Evolutionary conservation across 2,329 filamentous ascomycete species (phyloP), one percentile per base, ranked within the genome.

Genomic region (Parascedosporium putredinis): DNA sequence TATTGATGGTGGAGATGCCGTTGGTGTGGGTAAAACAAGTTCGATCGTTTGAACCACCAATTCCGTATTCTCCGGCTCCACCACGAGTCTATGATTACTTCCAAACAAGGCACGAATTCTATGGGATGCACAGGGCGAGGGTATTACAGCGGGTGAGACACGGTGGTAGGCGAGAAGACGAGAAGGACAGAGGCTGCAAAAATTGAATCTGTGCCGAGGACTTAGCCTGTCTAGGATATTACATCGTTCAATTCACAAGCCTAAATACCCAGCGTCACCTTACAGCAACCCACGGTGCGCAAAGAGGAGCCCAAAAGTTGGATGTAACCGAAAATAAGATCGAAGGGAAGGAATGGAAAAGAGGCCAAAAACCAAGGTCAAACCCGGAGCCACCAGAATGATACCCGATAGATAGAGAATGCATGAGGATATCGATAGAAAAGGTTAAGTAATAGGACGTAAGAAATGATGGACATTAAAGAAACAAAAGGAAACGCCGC

Each of bases 331-430:
- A n/a, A n/a, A n/a, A n/a, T n/a, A n/a, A n/a, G n/a, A n/a, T n/a
- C n/a, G n/a, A n/a, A n/a, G n/a, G n/a, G n/a, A n/a, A n/a, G n/a
- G 43, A 23, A 33, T 7, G 33, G 8, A 45, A 22, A 18, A n/a
- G 10, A 36, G 5, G n/a, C n/a, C n/a, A 43, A 43, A 42, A 12
- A 25, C 18, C n/a, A n/a, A 34, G n/a, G n/a, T 34, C 20, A 34
- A 34, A n/a, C 38, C 38, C 12, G 38, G 20, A 42, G 38, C 38
- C 38, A 24, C 38, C 38, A 45, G 38, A 25, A 51, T 27, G 36
- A 33, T 48, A 18, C 43, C 22, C 42, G 18, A 3, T 33, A 29
- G 34, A 4, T 10, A 50, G 22, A 23, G 40, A 31, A 50, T 45
- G 43, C 27, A 24, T 45, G 31, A 29, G 18, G 31, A 42, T 45